A percentile compares a stretch with the other conserved stretches of the same genome.
Evolutionary conservation across 2,329 filamentous ascomycete species (phyloP).

Genomic region (Pseudogymnoascus sp.): DNA sequence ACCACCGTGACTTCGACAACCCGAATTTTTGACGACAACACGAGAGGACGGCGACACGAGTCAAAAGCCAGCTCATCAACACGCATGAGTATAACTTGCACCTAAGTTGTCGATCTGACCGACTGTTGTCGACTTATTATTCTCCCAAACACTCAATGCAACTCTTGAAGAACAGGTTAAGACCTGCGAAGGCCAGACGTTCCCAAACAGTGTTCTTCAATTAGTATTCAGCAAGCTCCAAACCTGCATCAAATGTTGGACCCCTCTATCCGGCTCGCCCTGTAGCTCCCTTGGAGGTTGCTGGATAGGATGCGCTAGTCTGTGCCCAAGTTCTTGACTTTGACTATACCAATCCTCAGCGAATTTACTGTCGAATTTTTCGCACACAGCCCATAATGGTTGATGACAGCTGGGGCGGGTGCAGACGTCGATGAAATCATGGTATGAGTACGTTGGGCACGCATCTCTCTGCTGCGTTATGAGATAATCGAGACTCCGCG

Average conservation of each 20-base stretch:
- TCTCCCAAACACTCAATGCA: not conserved
- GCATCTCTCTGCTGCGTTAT: not conserved
- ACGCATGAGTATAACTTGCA: too few relatives aligned
- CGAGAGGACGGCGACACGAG: too few relatives aligned
- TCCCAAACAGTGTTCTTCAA: constrained; percentile 13
- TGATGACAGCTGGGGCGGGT: constrained; percentile 25
- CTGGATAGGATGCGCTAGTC: not conserved
- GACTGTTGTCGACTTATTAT: not conserved
- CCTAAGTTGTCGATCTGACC: too few relatives aligned
- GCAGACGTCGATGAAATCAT: constrained; percentile 29
- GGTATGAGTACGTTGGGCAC: constrained; percentile 12
- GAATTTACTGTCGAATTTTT: constrained; percentile 24
- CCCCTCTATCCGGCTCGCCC: constrained; percentile 22
- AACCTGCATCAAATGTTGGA: constrained; percentile 27
- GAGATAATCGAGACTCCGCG: constrained; percentile 19
- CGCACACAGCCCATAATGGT: constrained; percentile 24
- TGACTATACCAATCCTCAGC: constrained; percentile 22
- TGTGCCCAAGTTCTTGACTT: constrained; percentile 18
- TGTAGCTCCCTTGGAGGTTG: not conserved
- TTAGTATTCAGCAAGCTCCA: constrained; percentile 25
- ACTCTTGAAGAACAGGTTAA: not conserved
- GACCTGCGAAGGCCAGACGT: not conserved
- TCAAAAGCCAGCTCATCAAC: too few relatives aligned
- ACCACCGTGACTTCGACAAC: too few relatives aligned
- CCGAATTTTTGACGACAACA: too few relatives aligned